Conservation (phyloP, 257 asterid species). For the Osmanthus fragrans region DNA sequence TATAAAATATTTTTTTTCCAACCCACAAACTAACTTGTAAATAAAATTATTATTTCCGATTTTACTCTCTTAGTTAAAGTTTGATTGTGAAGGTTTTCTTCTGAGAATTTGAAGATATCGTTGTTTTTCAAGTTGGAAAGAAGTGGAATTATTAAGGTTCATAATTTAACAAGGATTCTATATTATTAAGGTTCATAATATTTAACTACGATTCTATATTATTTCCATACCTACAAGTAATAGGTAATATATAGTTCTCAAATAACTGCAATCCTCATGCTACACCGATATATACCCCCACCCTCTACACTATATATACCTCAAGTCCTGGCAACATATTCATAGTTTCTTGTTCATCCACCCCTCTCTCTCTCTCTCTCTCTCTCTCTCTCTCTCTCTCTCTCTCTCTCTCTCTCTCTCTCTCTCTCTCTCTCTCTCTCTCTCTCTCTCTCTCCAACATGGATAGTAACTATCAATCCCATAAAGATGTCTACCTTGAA, state of each 20-base stretch:
- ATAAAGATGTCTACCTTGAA: neutral
- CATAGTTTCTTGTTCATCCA: neutral
- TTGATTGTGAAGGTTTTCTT: too few species aligned
- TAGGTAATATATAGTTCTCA: neutral
- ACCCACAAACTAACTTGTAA: too few species aligned
- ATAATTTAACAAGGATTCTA: neutral
- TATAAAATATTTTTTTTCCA: too few species aligned
- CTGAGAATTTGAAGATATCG: too few species aligned
- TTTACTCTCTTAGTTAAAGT: too few species aligned
- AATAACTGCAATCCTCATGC: neutral
- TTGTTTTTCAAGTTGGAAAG: too few species aligned
- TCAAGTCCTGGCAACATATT: neutral
- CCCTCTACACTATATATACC: neutral
- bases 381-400: neutral
- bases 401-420: too few species aligned
- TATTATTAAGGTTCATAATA: neutral
- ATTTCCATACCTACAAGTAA: neutral
- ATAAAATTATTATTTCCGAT: too few species aligned
- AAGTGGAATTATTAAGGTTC: neutral
- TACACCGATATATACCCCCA: neutral
- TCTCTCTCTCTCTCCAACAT: neutral
- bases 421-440: too few species aligned
- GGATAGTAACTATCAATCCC: neutral
- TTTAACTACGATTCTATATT: neutral
- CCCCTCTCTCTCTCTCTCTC: too few species aligned